These are phyloP conservation scores for Boletus sp. DNA, from an alignment of 768 basidiomycete species.

Conservation along the genomic window DNA sequence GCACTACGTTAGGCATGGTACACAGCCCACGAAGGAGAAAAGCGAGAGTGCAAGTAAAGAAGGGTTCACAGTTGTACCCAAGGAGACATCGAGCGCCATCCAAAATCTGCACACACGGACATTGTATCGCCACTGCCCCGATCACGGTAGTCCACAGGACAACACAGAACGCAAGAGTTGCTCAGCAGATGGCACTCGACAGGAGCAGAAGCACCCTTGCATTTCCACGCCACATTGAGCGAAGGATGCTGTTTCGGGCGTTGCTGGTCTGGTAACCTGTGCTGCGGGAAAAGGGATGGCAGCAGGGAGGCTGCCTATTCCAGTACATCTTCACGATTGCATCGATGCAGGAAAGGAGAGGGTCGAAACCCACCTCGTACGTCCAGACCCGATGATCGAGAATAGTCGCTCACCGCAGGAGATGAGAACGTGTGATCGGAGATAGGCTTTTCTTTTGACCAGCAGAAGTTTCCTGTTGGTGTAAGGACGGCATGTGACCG, in stretches of 20 bases:
- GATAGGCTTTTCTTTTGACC: conserved; percentile 25
- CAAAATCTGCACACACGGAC: neutral
- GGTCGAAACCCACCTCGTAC: conserved; percentile 19
- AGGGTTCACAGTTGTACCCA: neutral
- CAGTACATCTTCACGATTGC: conserved; percentile 12
- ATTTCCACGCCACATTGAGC: conserved; percentile 15
- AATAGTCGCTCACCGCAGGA: conserved; percentile 50
- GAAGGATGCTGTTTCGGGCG: conserved; percentile 9
- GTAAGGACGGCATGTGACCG: too few relatives aligned
- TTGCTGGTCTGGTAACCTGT: conserved; percentile 11
- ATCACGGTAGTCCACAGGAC: conserved; percentile 1
- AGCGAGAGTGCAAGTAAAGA: conserved; percentile 1
- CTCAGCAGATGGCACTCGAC: conserved; percentile 1
- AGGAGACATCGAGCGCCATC: neutral
- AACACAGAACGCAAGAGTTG: conserved; percentile 5
- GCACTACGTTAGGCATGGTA: conserved; percentile 75
- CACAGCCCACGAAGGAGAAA: conserved; percentile 66
- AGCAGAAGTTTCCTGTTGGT: too few relatives aligned
- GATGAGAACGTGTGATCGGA: conserved; percentile 26
- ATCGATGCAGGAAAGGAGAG: conserved; percentile 10
- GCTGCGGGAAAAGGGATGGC: conserved; percentile 5
- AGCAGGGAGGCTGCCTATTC: conserved; percentile 17
- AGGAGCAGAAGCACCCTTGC: conserved; percentile 23
- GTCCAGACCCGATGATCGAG: conserved; percentile 53
- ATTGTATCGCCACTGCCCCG: conserved; percentile 13